A percentile compares a stretch with the other conserved stretches of the same genome.
These are phyloP conservation scores for Arctium lappa DNA, from an alignment of 129 eudicot species.

Conservation along the genomic window DNA sequence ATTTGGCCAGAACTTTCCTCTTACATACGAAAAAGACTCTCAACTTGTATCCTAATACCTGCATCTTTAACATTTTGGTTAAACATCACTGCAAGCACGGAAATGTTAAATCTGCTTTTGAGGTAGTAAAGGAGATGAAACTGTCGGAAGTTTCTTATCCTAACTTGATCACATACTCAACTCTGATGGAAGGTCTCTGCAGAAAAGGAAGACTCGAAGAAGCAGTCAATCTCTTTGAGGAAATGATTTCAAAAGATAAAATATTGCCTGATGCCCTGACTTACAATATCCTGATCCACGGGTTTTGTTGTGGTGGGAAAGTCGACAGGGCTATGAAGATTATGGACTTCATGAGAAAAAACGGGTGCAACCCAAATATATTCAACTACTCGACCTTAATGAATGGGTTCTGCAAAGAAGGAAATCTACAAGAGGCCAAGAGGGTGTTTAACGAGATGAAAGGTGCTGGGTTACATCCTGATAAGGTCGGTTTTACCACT, in stretches of 20 bases:
- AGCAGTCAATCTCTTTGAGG: slow-evolving; percentile 72
- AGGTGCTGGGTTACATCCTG: slow-evolving; percentile 48
- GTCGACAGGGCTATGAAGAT: slow-evolving; percentile 66
- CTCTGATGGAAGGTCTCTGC: slow-evolving; percentile 75
- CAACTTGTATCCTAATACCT: slow-evolving; percentile 62
- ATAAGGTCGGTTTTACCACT: slow-evolving; percentile 65
- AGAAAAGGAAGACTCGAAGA: slow-evolving; percentile 55
- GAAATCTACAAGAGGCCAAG: slow-evolving; percentile 57
- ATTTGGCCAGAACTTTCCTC: slow-evolving; percentile 66
- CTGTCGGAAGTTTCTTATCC: slow-evolving; percentile 50
- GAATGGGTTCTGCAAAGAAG: slow-evolving; percentile 74
- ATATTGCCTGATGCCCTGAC: slow-evolving; percentile 77
- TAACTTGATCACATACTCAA: slow-evolving; percentile 75
- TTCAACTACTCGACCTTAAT: slow-evolving; percentile 60
- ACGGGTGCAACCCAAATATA: slow-evolving; percentile 76
- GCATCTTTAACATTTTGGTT: slow-evolving; percentile 86
- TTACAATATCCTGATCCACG: slow-evolving; percentile 67
- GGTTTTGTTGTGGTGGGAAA: slow-evolving; percentile 72
- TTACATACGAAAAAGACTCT: slow-evolving; percentile 43
- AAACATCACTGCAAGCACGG: slow-evolving; percentile 85
- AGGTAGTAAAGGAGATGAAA: slow-evolving; percentile 81
- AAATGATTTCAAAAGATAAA: slow-evolving; percentile 71
- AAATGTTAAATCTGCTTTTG: slow-evolving; percentile 67
- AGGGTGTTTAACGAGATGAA: slow-evolving; percentile 60
- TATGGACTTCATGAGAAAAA: slow-evolving; percentile 68